phyloP scores from a whole-genome alignment of 352 stramenopile genomes.

The Pythium periplocum region DNA sequence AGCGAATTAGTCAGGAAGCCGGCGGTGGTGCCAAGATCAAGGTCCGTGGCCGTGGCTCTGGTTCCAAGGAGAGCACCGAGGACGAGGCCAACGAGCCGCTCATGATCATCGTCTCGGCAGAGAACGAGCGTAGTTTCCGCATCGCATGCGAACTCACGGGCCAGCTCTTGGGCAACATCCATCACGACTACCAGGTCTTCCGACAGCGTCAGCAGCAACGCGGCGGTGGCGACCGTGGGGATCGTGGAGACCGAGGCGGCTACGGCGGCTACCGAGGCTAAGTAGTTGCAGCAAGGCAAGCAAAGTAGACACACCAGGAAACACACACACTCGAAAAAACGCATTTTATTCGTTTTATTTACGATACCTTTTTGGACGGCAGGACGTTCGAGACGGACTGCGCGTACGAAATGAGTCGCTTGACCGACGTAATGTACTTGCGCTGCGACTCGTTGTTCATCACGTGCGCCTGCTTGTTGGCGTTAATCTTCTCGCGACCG shows the following conservation, averaged over 20 bases:
- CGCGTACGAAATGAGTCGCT: constrained; percentile 96
- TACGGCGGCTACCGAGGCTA: constrained; percentile 4
- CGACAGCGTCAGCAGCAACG: constrained; percentile 32
- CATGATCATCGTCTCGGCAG: constrained; percentile 78
- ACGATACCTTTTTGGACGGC: constrained; percentile 84
- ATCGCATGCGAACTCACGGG: constrained; percentile 64
- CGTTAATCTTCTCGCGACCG: constrained; percentile 94
- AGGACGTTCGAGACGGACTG: constrained; percentile 87
- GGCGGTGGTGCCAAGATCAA: constrained; percentile 80
- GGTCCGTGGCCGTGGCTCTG: constrained; percentile 75
- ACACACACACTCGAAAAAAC: background rate
- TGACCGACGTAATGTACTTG: constrained; percentile 99
- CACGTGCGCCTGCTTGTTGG: constrained; percentile 98
- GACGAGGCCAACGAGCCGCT: constrained; percentile 77
- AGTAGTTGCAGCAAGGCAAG: background rate
- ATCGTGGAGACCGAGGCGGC: constrained; percentile 3
- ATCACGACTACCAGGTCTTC: constrained; percentile 75
- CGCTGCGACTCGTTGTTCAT: constrained; percentile 99
- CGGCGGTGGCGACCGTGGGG: constrained; percentile 12
- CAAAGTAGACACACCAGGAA: constrained; percentile 1
- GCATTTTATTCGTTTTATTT: constrained; percentile 7
- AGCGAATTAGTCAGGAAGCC: constrained; percentile 81
- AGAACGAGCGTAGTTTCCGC: constrained; percentile 82
- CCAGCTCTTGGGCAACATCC: constrained; percentile 65
- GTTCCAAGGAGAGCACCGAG: constrained; percentile 60